phyloP scores from a whole-genome alignment of 768 basidiomycete species.

The Cytidiella melzeri region DNA sequence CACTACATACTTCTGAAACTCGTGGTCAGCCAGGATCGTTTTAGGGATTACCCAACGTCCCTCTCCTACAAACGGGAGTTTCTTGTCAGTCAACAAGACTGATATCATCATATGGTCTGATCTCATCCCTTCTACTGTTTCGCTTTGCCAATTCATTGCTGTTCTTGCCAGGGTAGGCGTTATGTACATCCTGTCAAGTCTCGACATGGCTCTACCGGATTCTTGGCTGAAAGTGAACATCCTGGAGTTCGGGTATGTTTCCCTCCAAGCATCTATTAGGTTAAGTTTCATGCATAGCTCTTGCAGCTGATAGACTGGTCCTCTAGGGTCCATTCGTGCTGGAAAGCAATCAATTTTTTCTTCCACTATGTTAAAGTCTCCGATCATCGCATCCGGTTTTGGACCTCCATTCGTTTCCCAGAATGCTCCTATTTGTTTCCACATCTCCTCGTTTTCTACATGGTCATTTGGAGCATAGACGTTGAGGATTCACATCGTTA shows the following conservation, averaged over 20 bases:
- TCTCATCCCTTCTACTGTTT: neutral
- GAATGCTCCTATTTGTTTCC: constrained; percentile 3
- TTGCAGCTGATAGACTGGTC: constrained; percentile 1
- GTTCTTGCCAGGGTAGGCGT: neutral
- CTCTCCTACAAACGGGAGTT: neutral
- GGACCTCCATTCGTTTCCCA: neutral
- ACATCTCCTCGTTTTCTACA: constrained; percentile 13
- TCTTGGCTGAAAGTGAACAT: constrained; percentile 5
- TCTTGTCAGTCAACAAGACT: neutral
- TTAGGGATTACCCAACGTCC: neutral
- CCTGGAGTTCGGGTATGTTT: neutral
- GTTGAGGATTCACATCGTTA: neutral
- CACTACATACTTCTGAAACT: neutral
- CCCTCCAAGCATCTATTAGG: constrained; percentile 17
- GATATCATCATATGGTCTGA: neutral
- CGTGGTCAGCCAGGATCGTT: neutral
- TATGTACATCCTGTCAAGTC: neutral
- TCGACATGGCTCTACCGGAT: neutral
- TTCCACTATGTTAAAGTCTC: constrained; percentile 18
- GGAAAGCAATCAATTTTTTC: constrained; percentile 16
- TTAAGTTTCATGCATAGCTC: neutral
- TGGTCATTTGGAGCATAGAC: constrained; percentile 16
- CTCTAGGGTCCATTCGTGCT: neutral
- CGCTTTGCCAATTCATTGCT: neutral
- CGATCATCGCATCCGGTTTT: constrained; percentile 12